phyloP scores from a whole-genome alignment of 306 rosid species.

The Inga laurina region DNA sequence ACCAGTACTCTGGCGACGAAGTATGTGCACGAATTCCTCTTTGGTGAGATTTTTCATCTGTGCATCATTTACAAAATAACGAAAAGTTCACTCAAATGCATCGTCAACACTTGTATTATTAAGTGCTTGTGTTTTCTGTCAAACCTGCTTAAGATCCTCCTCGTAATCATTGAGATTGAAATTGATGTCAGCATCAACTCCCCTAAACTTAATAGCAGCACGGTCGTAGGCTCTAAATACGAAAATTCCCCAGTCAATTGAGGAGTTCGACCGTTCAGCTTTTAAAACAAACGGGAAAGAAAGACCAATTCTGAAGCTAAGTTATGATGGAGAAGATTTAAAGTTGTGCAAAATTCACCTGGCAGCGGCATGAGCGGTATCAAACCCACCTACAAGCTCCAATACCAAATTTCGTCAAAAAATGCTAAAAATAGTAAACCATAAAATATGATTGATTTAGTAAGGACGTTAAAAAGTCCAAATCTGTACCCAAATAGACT shows the following conservation, averaged over 20 bases:
- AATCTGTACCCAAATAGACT: slow-evolving; percentile 87
- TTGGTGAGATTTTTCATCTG: slow-evolving; percentile 86
- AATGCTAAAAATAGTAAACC: slow-evolving; percentile 45
- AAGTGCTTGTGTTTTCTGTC: slow-evolving; percentile 14
- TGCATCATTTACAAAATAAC: slow-evolving; percentile 14
- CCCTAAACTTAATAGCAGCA: slow-evolving; percentile 98
- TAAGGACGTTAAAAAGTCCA: slow-evolving; percentile 31
- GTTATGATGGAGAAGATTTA: neutral
- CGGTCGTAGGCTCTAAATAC: slow-evolving; percentile 92
- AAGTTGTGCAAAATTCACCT: slow-evolving; percentile 55
- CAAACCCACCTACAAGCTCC: slow-evolving; percentile 85
- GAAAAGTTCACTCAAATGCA: slow-evolving; percentile 16
- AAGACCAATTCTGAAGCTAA: neutral
- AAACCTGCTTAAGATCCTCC: slow-evolving; percentile 91
- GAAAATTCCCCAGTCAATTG: slow-evolving; percentile 30
- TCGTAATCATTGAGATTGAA: slow-evolving; percentile 89
- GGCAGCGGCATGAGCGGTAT: slow-evolving; percentile 98
- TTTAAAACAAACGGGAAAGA: neutral
- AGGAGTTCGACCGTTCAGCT: slow-evolving; percentile 27
- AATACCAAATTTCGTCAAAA: slow-evolving; percentile 28
- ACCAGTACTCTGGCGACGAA: slow-evolving; percentile 96
- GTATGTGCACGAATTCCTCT: slow-evolving; percentile 96
- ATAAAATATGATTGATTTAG: slow-evolving; percentile 26
- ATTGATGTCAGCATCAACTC: slow-evolving; percentile 96
- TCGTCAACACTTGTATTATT: slow-evolving; percentile 12